These are phyloP conservation scores for Leptoxyphium fumago DNA, from an alignment of 2,329 filamentous ascomycete species.

Conservation along the genomic window DNA sequence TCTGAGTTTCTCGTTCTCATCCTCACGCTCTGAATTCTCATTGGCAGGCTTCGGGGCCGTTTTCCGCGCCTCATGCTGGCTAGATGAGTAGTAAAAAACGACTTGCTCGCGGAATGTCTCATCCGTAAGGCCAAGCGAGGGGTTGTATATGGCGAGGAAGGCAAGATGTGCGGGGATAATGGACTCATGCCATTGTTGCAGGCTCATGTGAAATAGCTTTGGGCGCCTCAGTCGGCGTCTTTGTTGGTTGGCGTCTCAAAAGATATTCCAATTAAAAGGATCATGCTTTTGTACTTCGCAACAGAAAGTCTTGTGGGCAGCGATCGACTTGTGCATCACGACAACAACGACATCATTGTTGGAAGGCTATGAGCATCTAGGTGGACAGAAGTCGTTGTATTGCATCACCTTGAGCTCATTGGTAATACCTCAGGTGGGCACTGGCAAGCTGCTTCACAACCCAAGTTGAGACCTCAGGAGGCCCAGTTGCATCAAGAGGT, in stretches of 20 bases:
- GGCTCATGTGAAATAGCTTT: slow-evolving; percentile 7
- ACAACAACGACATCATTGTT: no score
- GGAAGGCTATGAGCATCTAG: no score
- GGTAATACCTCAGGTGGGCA: neutral
- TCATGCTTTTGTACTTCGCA: no score
- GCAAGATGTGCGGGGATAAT: slow-evolving; percentile 62
- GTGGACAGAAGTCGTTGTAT: neutral
- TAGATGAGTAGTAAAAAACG: slow-evolving; percentile 70
- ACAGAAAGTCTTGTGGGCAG: no score
- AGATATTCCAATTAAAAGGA: neutral
- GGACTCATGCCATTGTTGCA: slow-evolving; percentile 9
- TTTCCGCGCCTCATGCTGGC: slow-evolving; percentile 12
- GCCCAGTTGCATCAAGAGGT: no score
- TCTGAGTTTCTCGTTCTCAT: slow-evolving; percentile 72
- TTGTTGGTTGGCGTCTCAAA: no score
- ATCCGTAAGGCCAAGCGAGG: slow-evolving; percentile 57
- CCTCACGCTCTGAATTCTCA: slow-evolving; percentile 31
- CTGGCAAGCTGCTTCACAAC: no score
- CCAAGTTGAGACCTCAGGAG: no score
- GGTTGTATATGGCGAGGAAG: slow-evolving; percentile 92
- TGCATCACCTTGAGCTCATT: neutral
- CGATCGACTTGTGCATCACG: no score
- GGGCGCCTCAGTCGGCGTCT: no score
- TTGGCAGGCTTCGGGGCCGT: slow-evolving; percentile 3
- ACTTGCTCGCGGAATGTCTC: slow-evolving; percentile 69